These are phyloP conservation scores for Nitzschia sp. DNA, from an alignment of 108 stramenopile genomes.

Conservation along the genomic window DNA sequence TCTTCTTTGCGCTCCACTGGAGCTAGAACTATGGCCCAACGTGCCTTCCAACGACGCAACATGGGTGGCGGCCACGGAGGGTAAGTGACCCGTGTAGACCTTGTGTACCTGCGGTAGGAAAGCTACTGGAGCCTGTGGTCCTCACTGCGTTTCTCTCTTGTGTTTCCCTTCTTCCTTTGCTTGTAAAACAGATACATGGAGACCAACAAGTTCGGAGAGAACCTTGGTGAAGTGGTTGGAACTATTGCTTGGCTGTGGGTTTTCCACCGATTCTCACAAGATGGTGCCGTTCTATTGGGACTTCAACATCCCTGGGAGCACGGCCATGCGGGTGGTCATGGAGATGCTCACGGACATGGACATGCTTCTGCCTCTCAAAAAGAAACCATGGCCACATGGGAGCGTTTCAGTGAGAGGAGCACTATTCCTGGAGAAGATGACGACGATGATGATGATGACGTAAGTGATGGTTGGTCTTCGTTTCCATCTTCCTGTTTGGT, in stretches of 20 bases:
- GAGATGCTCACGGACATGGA: conserved; percentile 28
- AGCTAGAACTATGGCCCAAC: neutral
- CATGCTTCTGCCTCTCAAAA: conserved; percentile 35
- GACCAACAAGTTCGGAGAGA: conserved; percentile 35
- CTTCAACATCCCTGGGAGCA: conserved; percentile 85
- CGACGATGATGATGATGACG: conserved; percentile 25
- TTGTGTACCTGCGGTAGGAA: too few species aligned
- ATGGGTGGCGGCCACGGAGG: conserved; percentile 4
- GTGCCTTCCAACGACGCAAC: neutral
- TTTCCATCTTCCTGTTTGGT: too few species aligned
- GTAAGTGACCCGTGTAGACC: neutral
- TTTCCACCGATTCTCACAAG: conserved; percentile 72
- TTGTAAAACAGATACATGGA: conserved; percentile 29
- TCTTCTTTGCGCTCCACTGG: neutral
- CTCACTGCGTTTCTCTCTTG: neutral
- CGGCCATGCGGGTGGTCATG: conserved; percentile 14
- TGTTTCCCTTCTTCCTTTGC: neutral
- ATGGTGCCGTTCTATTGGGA: conserved; percentile 72
- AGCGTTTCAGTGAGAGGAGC: conserved; percentile 46
- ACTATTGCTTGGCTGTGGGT: conserved; percentile 83
- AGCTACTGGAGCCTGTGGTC: too few species aligned
- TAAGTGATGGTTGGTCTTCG: neutral
- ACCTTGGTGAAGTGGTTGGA: conserved; percentile 65
- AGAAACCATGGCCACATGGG: conserved; percentile 53
- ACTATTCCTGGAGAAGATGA: conserved; percentile 66